Conservation (phyloP, 1,284 basidiomycete genomes). For the Ceratobasidium sp. region DNA sequence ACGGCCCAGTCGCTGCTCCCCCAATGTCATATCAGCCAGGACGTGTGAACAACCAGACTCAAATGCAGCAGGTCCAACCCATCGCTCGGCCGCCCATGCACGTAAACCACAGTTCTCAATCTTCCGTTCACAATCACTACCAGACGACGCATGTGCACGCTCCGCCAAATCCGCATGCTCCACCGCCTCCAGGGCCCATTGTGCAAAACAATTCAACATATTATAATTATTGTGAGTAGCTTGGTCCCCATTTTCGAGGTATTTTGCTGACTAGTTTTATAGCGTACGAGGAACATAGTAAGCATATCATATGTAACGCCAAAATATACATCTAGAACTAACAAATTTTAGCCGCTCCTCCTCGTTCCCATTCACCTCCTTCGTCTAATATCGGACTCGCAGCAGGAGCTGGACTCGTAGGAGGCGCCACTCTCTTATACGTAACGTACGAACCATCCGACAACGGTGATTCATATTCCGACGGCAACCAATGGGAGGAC, state of each 20-base stretch:
- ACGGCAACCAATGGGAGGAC: background rate
- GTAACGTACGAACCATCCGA: conserved; percentile 5
- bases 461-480: background rate
- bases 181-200: background rate
- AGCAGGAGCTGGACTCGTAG: conserved; percentile 7
- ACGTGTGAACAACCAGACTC: background rate
- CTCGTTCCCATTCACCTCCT: background rate
- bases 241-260: too few species aligned
- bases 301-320: background rate
- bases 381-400: background rate
- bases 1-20: background rate
- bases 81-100: background rate
- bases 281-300: conserved; percentile 13
- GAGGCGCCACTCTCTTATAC: conserved; percentile 2
- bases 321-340: too few species aligned
- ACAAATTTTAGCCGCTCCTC: too few species aligned
- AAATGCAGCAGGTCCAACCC: conserved; percentile 4
- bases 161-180: background rate
- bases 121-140: background rate
- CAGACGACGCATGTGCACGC: background rate
- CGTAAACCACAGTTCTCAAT: background rate
- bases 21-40: conserved; percentile 5
- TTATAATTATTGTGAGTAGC: background rate
- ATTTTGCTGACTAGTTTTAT: background rate
- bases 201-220: background rate